These are phyloP conservation scores for Litsea cubeba DNA, from an alignment of 164 flowering plant species.

Conservation along the genomic window DNA sequence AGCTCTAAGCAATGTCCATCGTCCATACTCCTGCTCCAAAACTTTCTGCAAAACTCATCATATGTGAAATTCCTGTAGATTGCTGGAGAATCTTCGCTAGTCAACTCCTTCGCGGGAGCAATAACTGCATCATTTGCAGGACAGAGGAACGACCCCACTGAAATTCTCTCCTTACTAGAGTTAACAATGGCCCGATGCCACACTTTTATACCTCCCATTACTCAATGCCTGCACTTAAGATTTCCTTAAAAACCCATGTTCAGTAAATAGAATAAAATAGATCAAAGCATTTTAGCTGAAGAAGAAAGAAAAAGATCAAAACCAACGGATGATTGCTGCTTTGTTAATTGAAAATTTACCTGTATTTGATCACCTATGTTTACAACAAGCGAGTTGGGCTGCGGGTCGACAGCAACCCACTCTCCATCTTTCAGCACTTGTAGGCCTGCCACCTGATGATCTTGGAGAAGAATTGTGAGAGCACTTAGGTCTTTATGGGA, in stretches of 20 bases:
- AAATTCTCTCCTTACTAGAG: slow-evolving; percentile 47
- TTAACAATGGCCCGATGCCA: slow-evolving; percentile 78
- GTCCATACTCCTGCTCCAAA: slow-evolving; percentile 73
- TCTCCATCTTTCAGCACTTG: slow-evolving; percentile 43
- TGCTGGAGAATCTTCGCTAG: slow-evolving; percentile 23
- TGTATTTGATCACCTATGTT: slow-evolving; percentile 78
- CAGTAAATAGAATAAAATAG: no score
- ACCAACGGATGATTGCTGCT: background rate
- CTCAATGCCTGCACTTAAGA: slow-evolving; percentile 58
- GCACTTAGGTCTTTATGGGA: slow-evolving; percentile 56
- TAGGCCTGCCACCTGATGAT: slow-evolving; percentile 53
- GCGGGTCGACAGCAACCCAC: slow-evolving; percentile 60
- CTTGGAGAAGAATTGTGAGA: slow-evolving; percentile 59
- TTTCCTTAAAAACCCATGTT: background rate
- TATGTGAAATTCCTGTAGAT: slow-evolving; percentile 61
- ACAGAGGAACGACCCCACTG: slow-evolving; percentile 70
- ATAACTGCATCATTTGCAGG: slow-evolving; percentile 53
- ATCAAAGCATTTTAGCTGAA: no score
- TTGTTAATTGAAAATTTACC: slow-evolving; percentile 23
- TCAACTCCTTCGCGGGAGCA: slow-evolving; percentile 36
- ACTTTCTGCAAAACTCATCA: slow-evolving; percentile 61
- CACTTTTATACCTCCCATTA: slow-evolving; percentile 66
- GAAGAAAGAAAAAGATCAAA: no score
- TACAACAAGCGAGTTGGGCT: slow-evolving; percentile 51
- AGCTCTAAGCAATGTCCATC: slow-evolving; percentile 67